Evolutionary conservation across 2,329 filamentous ascomycete genomes (phyloP), one percentile per base, ranked within the genome.

Genomic region (Verticillium longisporum): DNA sequence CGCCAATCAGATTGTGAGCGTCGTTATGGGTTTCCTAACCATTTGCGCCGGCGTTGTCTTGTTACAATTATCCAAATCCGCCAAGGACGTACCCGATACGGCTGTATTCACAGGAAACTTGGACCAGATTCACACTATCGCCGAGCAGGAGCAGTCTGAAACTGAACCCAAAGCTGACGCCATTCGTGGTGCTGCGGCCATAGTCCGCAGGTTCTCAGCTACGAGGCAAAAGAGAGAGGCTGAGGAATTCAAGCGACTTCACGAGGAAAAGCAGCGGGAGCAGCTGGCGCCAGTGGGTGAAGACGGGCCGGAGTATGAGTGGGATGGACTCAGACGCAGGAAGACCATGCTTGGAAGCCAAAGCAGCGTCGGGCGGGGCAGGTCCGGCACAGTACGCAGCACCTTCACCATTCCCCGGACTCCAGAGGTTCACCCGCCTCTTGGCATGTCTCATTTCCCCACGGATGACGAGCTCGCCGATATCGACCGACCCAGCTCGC

Each of bases 101-200:
- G 92, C 93, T 37, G 88, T 99, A 45, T 97, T 99, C 79, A 87
- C 88, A 60, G 95, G 94, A 55, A 92, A 98, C 70, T 83, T 99
- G 58, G 90, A 98, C 69, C 94, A 99, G 79, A 90, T 98, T 60
- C 91, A 95, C 36, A 96, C 94, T 34, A 95, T 98, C 64, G 94
- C 91, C 56, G 91, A 97, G 69, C 92, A 97, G 70, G 92, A 96
- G 72, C 92, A 98, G 72, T 90, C 93, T n/a, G 95, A 99, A 74
- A 89, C 90, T 14, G 95, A 99, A 69, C 95, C 95, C 59, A 96
- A 97, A 71, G 95, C 95, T 14, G 95, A 99, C 73, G 92, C 95
- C 10, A 96, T 99, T 69, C 91, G 95, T 66, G 95, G 94, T 63
- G 81, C 94, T 15, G 93, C 91, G 6, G 92, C 92, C 56, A 92